These are phyloP conservation scores for Cutaneotrichosporon sp. DNA, from an alignment of 1,284 basidiomycete species.

Conservation along the genomic window DNA sequence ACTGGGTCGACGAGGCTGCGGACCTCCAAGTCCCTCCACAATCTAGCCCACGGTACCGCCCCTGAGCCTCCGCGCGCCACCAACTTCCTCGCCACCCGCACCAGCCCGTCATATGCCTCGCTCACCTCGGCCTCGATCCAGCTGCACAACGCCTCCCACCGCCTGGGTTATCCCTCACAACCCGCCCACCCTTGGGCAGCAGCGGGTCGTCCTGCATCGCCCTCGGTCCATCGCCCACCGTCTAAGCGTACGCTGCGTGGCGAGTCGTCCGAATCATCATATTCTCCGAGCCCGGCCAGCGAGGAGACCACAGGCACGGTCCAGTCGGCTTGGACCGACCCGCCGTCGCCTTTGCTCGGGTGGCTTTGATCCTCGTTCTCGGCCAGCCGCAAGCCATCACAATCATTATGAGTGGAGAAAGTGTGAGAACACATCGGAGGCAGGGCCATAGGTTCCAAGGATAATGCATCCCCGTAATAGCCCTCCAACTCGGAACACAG, in stretches of 20 bases:
- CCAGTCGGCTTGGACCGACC: background rate
- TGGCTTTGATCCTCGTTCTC: background rate
- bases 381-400: background rate
- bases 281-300: background rate
- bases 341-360: background rate
- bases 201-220: background rate
- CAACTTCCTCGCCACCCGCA: background rate
- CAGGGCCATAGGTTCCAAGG: background rate
- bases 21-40: background rate
- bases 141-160: background rate
- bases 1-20: background rate
- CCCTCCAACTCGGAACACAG: no score
- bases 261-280: background rate
- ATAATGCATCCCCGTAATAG: no score
- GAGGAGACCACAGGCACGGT: background rate
- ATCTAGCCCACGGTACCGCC: background rate
- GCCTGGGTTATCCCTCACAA: background rate
- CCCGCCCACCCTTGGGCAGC: background rate
- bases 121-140: background rate
- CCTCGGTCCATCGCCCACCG: background rate
- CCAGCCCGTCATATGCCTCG: background rate
- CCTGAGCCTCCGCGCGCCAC: background rate
- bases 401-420: background rate
- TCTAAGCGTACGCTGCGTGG: background rate
- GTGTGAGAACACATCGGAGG: background rate